A percentile compares a stretch with the other conserved stretches of the same genome.
Evolutionary conservation across 495 filamentous ascomycete genomes (phyloP).

Genomic region (Xylaria telfairii): DNA sequence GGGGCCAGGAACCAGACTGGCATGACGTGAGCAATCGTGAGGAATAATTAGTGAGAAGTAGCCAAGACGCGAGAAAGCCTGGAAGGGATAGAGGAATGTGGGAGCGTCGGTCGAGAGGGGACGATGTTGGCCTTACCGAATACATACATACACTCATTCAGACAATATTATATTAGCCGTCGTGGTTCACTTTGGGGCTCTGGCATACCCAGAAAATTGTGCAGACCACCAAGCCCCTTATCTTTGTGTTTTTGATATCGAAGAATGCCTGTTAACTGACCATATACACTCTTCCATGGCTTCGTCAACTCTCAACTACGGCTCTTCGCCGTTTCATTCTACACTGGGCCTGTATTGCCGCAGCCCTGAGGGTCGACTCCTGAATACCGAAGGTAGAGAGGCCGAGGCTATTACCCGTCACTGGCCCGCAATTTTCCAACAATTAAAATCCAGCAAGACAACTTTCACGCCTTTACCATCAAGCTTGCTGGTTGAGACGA

Average conservation of each 20-base stretch:
- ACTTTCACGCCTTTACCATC: constrained; percentile 3
- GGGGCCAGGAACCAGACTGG: neutral
- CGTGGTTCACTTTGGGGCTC: neutral
- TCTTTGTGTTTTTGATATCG: neutral
- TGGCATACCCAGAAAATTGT: neutral
- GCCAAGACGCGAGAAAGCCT: neutral
- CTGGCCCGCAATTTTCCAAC: constrained; percentile 3
- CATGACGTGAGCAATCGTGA: too few relatives aligned
- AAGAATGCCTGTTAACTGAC: neutral
- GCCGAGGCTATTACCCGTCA: neutral
- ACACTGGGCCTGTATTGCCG: constrained; percentile 5
- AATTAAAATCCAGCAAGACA: neutral
- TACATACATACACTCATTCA: constrained; percentile 7
- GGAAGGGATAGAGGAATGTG: neutral
- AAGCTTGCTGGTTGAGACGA: neutral
- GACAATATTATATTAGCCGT: constrained; percentile 13
- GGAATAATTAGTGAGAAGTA: too few relatives aligned
- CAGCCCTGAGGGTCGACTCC: constrained; percentile 4
- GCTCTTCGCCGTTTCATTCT: constrained; percentile 12
- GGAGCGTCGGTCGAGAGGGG: neutral
- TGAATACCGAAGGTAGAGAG: constrained; percentile 6
- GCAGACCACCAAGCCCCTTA: neutral
- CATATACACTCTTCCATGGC: neutral
- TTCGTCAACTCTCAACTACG: constrained; percentile 7
- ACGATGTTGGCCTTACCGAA: neutral